phyloP scores from a whole-genome alignment of 257 asterid species.

The Nyctanthes arbortristis region DNA sequence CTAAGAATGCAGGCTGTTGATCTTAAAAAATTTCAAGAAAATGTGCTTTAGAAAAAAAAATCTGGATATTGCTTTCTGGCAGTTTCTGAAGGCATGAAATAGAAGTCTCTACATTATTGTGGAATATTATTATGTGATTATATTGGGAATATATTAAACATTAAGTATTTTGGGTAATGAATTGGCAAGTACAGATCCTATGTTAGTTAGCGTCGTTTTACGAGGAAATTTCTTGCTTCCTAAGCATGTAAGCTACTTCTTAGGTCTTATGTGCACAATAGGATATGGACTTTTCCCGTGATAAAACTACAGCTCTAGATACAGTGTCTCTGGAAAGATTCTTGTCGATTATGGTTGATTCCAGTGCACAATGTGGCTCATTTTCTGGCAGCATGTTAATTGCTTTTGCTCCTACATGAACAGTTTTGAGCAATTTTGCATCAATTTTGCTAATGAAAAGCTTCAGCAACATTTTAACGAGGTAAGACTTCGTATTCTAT shows the following conservation, averaged over 20 bases:
- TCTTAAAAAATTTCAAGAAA: background rate
- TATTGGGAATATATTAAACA: slow-evolving; percentile 8
- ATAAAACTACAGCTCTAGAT: background rate
- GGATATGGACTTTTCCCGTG: background rate
- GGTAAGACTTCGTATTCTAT: slow-evolving; percentile 46
- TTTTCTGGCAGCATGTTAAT: slow-evolving; percentile 16
- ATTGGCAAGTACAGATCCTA: slow-evolving; percentile 5
- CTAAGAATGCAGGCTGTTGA: too few relatives aligned
- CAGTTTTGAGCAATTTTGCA: slow-evolving; percentile 99
- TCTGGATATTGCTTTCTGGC: background rate
- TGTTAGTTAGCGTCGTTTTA: slow-evolving; percentile 6
- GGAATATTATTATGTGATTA: background rate
- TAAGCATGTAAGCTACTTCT: background rate
- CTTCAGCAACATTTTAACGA: slow-evolving; percentile 99
- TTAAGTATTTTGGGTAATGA: slow-evolving; percentile 7
- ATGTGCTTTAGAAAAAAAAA: slow-evolving; percentile 17
- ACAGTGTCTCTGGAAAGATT: slow-evolving; percentile 17
- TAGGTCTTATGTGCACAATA: background rate
- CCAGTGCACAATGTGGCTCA: background rate
- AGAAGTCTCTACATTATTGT: background rate
- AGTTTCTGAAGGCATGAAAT: background rate
- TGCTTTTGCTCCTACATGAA: slow-evolving; percentile 19
- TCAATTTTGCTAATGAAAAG: slow-evolving; percentile 98
- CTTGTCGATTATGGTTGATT: slow-evolving; percentile 1
- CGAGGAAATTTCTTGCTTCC: slow-evolving; percentile 10